Evolutionary conservation across 2,329 filamentous ascomycete species (phyloP), one percentile per base, ranked within the genome.

Genomic region (Dothideomycetes sp.): DNA sequence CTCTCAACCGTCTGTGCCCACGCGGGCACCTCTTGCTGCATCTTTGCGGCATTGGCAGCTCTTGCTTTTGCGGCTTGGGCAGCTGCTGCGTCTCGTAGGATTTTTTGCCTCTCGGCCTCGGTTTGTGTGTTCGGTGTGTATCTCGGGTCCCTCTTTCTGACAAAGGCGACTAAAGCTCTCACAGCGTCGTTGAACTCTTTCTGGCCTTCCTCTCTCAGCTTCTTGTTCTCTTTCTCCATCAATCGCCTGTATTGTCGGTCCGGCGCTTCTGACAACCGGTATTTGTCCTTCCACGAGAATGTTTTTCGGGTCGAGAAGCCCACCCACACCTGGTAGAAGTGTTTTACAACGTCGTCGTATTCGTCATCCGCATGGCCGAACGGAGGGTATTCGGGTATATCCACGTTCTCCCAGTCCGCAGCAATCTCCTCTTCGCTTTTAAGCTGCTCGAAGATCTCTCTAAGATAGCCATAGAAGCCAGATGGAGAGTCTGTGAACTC

Each of bases 201-300:
- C 9, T 83, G 75, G 3, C 79, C 86, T 38, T 89, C 83, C 15
- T 95, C 88, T 38, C 91, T 75, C 17, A 81, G 62, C 47, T 82
- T 83, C 50, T 79, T 84, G 59, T 98, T 98, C 57, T 95, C 89
- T 60, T 94, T 95, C 56, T 96, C 91, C 79, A 96, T 94, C 30
- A 85, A 54, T 22, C 91, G 76, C 37, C 89, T 78, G 12, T 85
- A 71, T 29, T 81, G 76, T 37, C 91, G 78, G 61, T 98, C 89
- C 1, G 87, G 86, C 1, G 87, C 89, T 51, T 95, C 87, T 0
- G 82, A 81, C 15, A 87, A 70, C 36, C 82, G 74, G 61, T 93
- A 91, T 45, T 77, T 73, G 56, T 98, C 88, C 56, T 81, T 84
- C 89, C 91, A 98, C 1, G 82, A 71, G 57, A 94, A 98, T 0